Percentiles rank a stretch among this genome's conserved stretches.
Conservation (phyloP, 2,329 filamentous ascomycete genomes). For the Epichloe festucae region DNA sequence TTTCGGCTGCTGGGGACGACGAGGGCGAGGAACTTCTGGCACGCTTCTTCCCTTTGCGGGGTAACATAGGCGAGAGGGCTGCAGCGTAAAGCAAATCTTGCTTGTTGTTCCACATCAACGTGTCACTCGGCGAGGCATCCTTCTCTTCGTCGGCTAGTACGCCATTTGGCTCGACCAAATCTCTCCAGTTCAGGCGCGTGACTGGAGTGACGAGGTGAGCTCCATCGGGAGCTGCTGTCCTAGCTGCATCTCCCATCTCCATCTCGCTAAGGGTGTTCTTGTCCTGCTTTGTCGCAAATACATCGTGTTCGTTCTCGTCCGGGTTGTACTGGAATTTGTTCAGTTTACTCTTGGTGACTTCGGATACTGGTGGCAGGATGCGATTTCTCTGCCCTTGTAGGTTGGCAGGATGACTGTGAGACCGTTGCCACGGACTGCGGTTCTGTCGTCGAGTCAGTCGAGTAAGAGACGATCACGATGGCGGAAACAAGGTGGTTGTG, state of each 20-base stretch:
- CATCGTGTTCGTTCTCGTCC: constrained; percentile 8
- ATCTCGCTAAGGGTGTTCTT: constrained; percentile 5
- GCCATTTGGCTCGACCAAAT: constrained; percentile 36
- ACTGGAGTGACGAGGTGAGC: constrained; percentile 29
- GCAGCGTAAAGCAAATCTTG: constrained; percentile 27
- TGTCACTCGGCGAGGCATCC: constrained; percentile 45
- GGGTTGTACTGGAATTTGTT: constrained; percentile 38
- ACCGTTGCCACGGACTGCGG: constrained; percentile 38
- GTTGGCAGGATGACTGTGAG: constrained; percentile 35
- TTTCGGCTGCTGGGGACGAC: constrained; percentile 48
- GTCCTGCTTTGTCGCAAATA: constrained; percentile 6
- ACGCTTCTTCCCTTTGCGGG: constrained; percentile 47
- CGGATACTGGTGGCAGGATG: constrained; percentile 37
- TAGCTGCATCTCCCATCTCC: constrained; percentile 11
- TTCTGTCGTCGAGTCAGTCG: constrained; percentile 15
- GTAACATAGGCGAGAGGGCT: constrained; percentile 34
- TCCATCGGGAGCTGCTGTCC: neutral
- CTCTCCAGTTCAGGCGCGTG: constrained; percentile 42
- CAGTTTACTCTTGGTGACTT: constrained; percentile 47
- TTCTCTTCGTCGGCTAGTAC: constrained; percentile 30
- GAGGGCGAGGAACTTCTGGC: constrained; percentile 61
- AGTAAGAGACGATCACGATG: neutral
- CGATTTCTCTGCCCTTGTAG: constrained; percentile 21
- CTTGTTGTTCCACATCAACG: constrained; percentile 46
- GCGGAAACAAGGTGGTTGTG: neutral